These are phyloP conservation scores for Warburgia ugandensis DNA, from an alignment of 164 flowering plant species.

Conservation along the genomic window DNA sequence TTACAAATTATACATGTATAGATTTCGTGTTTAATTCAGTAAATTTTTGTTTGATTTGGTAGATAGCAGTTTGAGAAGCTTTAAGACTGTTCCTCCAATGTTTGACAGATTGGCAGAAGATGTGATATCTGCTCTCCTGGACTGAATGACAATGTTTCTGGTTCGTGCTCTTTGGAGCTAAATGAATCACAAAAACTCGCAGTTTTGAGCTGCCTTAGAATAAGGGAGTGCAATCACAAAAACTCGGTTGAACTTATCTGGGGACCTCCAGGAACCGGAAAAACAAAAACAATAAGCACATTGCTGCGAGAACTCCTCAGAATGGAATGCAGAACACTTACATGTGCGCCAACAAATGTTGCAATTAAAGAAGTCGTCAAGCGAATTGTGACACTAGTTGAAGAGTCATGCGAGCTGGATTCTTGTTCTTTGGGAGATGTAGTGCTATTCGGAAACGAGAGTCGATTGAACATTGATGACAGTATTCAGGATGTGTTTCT, in stretches of 20 bases:
- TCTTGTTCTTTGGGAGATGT: slow-evolving; percentile 43
- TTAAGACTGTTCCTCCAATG: neutral
- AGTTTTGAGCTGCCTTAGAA: slow-evolving; percentile 24
- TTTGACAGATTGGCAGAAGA: slow-evolving; percentile 24
- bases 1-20: neutral
- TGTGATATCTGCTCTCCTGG: slow-evolving; percentile 23
- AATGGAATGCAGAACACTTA: slow-evolving; percentile 36
- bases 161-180: slow-evolving; percentile 12
- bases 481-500: slow-evolving; percentile 46
- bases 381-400: slow-evolving; percentile 36
- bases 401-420: slow-evolving; percentile 11
- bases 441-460: slow-evolving; percentile 58
- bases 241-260: slow-evolving; percentile 46
- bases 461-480: slow-evolving; percentile 29
- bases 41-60: neutral
- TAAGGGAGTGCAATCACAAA: slow-evolving; percentile 26
- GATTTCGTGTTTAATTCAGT: neutral
- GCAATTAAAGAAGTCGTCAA: slow-evolving; percentile 53
- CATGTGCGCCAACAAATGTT: slow-evolving; percentile 76
- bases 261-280: slow-evolving; percentile 92
- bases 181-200: slow-evolving; percentile 56
- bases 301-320: slow-evolving; percentile 32
- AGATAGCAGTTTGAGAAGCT: too few species aligned
- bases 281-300: slow-evolving; percentile 48
- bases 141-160: neutral